Percentiles rank a stretch among this genome's conserved stretches.
Conservation (phyloP, 1,139 yeast genomes). For the Trichomonascaceae sp. region DNA sequence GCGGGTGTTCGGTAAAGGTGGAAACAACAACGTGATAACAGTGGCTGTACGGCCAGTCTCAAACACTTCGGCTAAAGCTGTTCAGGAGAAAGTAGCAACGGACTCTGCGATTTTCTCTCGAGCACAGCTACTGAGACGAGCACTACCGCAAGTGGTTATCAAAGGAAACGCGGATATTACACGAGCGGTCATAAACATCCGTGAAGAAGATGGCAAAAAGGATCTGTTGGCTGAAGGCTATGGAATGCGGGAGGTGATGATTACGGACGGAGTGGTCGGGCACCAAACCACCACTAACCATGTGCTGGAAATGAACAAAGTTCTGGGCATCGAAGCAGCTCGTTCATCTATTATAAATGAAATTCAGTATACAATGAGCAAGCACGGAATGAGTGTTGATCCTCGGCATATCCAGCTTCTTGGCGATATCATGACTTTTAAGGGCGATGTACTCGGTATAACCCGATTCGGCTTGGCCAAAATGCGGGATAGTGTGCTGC, state of each 20-base stretch:
- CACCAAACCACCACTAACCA: conserved; percentile 85
- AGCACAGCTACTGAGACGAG: conserved; percentile 83
- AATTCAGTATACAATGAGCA: conserved; percentile 96
- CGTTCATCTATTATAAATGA: conserved; percentile 87
- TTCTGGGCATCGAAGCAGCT: conserved; percentile 97
- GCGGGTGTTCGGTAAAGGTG: conserved; percentile 48
- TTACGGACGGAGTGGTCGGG: conserved; percentile 94
- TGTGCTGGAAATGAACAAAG: conserved; percentile 80
- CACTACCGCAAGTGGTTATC: conserved; percentile 78
- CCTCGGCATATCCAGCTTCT: conserved; percentile 97
- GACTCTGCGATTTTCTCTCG: conserved; percentile 69
- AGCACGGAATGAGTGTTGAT: conserved; percentile 99
- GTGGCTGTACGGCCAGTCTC: conserved; percentile 65
- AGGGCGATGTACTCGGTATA: conserved; percentile 97
- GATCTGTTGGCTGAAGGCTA: conserved; percentile 96
- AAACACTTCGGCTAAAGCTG: conserved; percentile 34
- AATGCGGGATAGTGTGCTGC: conserved; percentile 97
- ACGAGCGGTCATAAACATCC: conserved; percentile 93
- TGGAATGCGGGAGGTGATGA: conserved; percentile 93
- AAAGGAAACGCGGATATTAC: conserved; percentile 89
- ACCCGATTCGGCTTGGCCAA: conserved; percentile 97
- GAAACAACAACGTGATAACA: conserved; percentile 49
- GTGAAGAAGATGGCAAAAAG: conserved; percentile 72
- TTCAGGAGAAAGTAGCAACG: conserved; percentile 17
- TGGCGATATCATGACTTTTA: conserved; percentile 98